Base-by-base conservation (phyloP, 75 land plant genomes). In the Sequoia sempervirens region DNA sequence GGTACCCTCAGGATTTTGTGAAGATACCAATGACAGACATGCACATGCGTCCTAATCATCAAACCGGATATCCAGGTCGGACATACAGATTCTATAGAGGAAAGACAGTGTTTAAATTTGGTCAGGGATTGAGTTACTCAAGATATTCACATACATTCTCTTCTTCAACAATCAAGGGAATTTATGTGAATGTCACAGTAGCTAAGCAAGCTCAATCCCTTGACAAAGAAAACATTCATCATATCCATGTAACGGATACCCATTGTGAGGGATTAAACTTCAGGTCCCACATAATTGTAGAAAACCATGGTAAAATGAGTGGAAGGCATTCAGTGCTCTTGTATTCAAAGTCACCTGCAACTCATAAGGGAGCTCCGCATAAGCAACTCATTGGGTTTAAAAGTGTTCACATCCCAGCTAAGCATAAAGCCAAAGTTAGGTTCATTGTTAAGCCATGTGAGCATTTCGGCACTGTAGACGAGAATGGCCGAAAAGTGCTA, bases 61-160 rank as follows among this genome's bases (percentile, higher is more conserved):
- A 90, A 1, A 61, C 88, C 1, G 93, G 93, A 6, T 96, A 96
- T 82, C 99, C 99, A 10, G 99, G 99, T 0, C 86, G 99, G 13
- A 98, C 96, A 23, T 93, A 34, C 36, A 34, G 99, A 11, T 98
- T 98, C 88, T 96, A 96, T 89, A 87, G 79, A 9, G 99, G 99
- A 28, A 81, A 72, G 37, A 73, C 75, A 23, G 90, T 98, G 10
- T 96, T 86, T 73, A 80, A 84, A 5, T 98, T 96, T 41, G 99
- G 99, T 12, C 84, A 91, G 70, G 99, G 99, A 28, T 89, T 94
- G 82, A 94, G 95, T 87, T 96, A 94, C 89, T 87, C 96, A 34
- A 83, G 28, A 38, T 89, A 90, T 74, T 66, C 91, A 2, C 88
- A 92, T 58, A 82, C 87, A 72, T 88, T 95, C 89, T 17, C 9